phyloP scores from a whole-genome alignment of 257 asterid species.

The Dorcoceras hygrometricum region DNA sequence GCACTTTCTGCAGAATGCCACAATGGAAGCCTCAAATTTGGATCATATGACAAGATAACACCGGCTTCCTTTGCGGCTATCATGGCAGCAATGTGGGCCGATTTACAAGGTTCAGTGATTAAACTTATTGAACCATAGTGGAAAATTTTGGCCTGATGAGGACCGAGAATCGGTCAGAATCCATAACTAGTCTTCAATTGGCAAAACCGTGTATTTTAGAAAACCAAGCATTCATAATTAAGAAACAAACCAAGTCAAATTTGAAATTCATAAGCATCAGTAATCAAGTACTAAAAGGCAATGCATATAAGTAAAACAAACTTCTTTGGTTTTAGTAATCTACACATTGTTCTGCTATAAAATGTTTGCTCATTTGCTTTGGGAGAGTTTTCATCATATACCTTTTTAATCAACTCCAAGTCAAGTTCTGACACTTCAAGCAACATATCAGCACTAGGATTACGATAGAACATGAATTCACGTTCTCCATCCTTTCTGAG shows the following conservation, averaged over 20 bases:
- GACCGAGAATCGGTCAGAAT: slow-evolving; percentile 14
- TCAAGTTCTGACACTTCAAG: slow-evolving; percentile 77
- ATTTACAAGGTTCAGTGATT: slow-evolving; percentile 94
- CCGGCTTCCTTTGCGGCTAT: slow-evolving; percentile 94
- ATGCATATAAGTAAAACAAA: neutral
- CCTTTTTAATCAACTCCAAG: slow-evolving; percentile 78
- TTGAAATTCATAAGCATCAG: neutral
- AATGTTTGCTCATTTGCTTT: neutral
- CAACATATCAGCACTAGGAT: slow-evolving; percentile 99
- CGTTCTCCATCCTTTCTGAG: slow-evolving; percentile 94
- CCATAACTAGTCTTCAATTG: slow-evolving; percentile 3
- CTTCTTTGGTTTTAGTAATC: neutral
- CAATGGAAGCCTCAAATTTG: slow-evolving; percentile 93
- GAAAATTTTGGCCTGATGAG: slow-evolving; percentile 78
- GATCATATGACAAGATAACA: slow-evolving; percentile 88
- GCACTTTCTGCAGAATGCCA: slow-evolving; percentile 98
- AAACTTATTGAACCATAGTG: slow-evolving; percentile 97
- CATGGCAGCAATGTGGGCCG: slow-evolving; percentile 87
- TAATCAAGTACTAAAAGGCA: neutral
- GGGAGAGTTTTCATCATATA: slow-evolving; percentile 25
- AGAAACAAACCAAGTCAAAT: neutral
- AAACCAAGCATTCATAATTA: neutral
- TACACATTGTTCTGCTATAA: neutral
- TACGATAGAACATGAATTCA: slow-evolving; percentile 97
- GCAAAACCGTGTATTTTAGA: neutral